phyloP scores from a whole-genome alignment of 31 red algal genomes.

The Odonthalia washingtoniensis region DNA sequence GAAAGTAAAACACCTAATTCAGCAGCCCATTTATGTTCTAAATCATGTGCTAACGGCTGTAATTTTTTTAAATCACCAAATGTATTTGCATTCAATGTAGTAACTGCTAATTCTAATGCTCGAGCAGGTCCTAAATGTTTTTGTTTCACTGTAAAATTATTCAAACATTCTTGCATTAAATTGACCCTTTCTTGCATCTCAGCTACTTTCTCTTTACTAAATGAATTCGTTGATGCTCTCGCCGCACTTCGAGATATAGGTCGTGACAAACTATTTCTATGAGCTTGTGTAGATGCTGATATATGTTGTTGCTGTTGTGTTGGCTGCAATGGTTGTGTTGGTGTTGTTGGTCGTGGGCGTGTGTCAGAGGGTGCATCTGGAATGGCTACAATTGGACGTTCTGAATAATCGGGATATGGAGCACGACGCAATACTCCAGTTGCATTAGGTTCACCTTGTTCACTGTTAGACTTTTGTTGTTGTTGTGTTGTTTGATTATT shows the following conservation, averaged over 20 bases:
- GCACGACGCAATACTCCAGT: slow-evolving; percentile 12
- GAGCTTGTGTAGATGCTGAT: slow-evolving; percentile 59
- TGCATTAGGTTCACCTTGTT: not conserved
- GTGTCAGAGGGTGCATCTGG: not conserved
- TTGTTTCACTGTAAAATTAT: slow-evolving; percentile 84
- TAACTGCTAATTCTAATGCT: slow-evolving; percentile 75
- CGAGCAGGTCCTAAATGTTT: slow-evolving; percentile 79
- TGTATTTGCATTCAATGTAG: slow-evolving; percentile 88
- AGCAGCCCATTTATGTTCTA: slow-evolving; percentile 84
- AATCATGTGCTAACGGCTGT: too few relatives aligned
- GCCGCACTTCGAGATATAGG: slow-evolving; percentile 74
- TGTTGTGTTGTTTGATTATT: too few relatives aligned
- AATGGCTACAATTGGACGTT: slow-evolving; percentile 23
- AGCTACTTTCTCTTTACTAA: slow-evolving; percentile 67
- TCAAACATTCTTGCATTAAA: too few relatives aligned
- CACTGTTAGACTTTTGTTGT: too few relatives aligned
- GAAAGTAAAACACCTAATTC: slow-evolving; percentile 87
- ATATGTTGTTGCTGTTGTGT: slow-evolving; percentile 14
- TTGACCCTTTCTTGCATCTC: slow-evolving; percentile 78
- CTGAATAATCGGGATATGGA: slow-evolving; percentile 45
- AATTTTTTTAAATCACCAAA: slow-evolving; percentile 97
- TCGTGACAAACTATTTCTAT: slow-evolving; percentile 71
- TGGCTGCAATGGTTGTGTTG: too few relatives aligned
- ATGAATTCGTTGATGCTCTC: slow-evolving; percentile 64
- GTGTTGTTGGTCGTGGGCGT: too few relatives aligned